Evolutionary conservation across 352 stramenopile species (phyloP).

Genomic region (Phytophthora litchii): DNA sequence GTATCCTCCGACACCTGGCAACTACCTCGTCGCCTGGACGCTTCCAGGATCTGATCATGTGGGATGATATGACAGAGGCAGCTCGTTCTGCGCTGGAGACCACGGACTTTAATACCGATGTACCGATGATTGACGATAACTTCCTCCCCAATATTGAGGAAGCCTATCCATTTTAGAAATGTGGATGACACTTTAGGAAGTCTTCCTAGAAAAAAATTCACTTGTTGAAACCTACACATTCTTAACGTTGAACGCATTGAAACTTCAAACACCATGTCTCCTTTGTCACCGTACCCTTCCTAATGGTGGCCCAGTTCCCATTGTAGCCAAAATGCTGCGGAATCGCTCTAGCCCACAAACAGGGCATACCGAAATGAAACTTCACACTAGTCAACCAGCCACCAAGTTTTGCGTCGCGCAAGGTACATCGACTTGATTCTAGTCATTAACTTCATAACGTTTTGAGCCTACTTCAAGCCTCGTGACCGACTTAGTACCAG

Average conservation of each 20-base stretch:
- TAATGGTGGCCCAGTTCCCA: too few relatives aligned
- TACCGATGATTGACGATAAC: neutral
- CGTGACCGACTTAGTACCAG: too few relatives aligned
- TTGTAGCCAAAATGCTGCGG: too few relatives aligned
- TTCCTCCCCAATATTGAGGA: neutral
- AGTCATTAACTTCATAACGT: conserved; percentile 13
- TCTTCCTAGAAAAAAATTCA: neutral
- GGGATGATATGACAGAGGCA: neutral
- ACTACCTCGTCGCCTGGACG: neutral
- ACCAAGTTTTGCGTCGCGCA: neutral
- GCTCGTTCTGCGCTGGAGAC: neutral
- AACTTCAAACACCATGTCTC: too few relatives aligned
- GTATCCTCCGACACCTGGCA: neutral
- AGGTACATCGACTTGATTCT: conserved; percentile 6
- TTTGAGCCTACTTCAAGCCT: neutral
- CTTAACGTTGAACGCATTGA: too few relatives aligned
- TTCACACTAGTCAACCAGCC: conserved; percentile 1
- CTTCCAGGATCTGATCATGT: neutral
- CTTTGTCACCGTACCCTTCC: too few relatives aligned
- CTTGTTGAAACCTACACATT: too few relatives aligned
- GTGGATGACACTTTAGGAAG: neutral
- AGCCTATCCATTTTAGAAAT: neutral
- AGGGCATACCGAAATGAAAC: neutral
- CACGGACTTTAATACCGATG: neutral
- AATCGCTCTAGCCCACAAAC: too few relatives aligned